Evolutionary conservation across 495 filamentous ascomycete species (phyloP).

Genomic region (Schizothecium vesticola): DNA sequence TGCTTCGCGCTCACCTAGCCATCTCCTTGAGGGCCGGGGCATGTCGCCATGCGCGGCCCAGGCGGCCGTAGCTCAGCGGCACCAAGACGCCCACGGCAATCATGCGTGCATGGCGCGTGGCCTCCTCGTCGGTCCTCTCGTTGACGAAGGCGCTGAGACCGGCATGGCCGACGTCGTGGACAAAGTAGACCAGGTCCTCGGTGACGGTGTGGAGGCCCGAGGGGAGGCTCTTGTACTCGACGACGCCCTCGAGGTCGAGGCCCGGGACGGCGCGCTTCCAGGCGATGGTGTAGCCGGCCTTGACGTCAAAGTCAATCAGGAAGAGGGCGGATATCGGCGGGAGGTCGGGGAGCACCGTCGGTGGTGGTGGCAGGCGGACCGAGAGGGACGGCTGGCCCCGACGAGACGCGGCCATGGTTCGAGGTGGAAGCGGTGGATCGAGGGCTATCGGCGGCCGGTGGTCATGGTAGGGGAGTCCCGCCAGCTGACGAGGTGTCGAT

Average conservation of each 20-base stretch:
- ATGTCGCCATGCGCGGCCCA: slow-evolving; percentile 87
- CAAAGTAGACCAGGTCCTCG: slow-evolving; percentile 88
- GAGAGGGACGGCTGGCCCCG: slow-evolving; percentile 47
- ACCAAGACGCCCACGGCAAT: slow-evolving; percentile 86
- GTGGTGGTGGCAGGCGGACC: slow-evolving; percentile 35
- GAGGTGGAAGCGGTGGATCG: not conserved
- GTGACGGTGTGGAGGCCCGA: slow-evolving; percentile 86
- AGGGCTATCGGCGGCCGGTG: slow-evolving; percentile 4
- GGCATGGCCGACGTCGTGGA: slow-evolving; percentile 70
- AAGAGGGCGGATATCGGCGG: slow-evolving; percentile 80
- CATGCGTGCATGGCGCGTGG: slow-evolving; percentile 83
- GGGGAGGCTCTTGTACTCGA: slow-evolving; percentile 91
- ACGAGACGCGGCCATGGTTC: slow-evolving; percentile 46
- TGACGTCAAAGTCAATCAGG: slow-evolving; percentile 80
- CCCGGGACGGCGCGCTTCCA: slow-evolving; percentile 73
- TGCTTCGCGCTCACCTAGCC: slow-evolving; percentile 50
- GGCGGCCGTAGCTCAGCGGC: slow-evolving; percentile 75
- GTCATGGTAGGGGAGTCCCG: slow-evolving; percentile 8
- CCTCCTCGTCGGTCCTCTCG: slow-evolving; percentile 64
- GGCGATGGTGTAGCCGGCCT: slow-evolving; percentile 76
- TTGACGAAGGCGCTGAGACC: slow-evolving; percentile 93
- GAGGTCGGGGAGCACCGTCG: slow-evolving; percentile 44
- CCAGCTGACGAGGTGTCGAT: not conserved
- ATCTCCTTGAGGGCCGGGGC: slow-evolving; percentile 70
- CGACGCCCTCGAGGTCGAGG: slow-evolving; percentile 77